Evolutionary conservation across 306 rosid species (phyloP).

Genomic region (Cicer yamashitae): DNA sequence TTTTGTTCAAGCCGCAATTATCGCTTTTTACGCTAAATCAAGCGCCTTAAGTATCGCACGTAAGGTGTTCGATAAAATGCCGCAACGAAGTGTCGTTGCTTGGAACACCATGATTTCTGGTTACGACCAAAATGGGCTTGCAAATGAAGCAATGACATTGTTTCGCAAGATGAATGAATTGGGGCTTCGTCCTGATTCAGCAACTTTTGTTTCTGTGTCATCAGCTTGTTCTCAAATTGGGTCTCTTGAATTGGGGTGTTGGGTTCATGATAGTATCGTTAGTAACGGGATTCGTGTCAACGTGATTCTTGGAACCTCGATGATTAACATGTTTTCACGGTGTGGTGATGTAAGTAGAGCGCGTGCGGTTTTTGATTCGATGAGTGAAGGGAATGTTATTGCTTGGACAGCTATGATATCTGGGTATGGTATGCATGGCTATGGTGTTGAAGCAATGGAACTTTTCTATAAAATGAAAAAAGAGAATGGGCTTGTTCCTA

Average conservation of each 20-base stretch:
- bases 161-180: slow-evolving; percentile 55
- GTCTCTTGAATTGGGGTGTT: slow-evolving; percentile 67
- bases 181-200: slow-evolving; percentile 64
- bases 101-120: slow-evolving; percentile 93
- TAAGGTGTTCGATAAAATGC: slow-evolving; percentile 72
- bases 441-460: slow-evolving; percentile 72
- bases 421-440: slow-evolving; percentile 83
- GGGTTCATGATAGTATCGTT: slow-evolving; percentile 67
- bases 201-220: slow-evolving; percentile 66
- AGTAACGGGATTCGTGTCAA: slow-evolving; percentile 53
- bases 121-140: slow-evolving; percentile 75
- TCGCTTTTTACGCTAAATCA: slow-evolving; percentile 61
- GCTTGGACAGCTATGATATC: slow-evolving; percentile 94
- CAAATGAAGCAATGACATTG: slow-evolving; percentile 61
- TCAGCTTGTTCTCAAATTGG: slow-evolving; percentile 89
- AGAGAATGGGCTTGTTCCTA: slow-evolving; percentile 62
- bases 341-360: slow-evolving; percentile 74
- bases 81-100: slow-evolving; percentile 65
- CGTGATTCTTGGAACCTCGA: slow-evolving; percentile 72
- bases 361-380: slow-evolving; percentile 65
- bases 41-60: slow-evolving; percentile 55
- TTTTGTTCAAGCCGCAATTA: slow-evolving; percentile 76
- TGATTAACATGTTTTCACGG: slow-evolving; percentile 86
- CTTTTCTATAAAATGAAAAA: slow-evolving; percentile 66
- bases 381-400: slow-evolving; percentile 72